phyloP scores from a whole-genome alignment of 1,139 yeast genomes.

The Sporopachydermia cereana region DNA sequence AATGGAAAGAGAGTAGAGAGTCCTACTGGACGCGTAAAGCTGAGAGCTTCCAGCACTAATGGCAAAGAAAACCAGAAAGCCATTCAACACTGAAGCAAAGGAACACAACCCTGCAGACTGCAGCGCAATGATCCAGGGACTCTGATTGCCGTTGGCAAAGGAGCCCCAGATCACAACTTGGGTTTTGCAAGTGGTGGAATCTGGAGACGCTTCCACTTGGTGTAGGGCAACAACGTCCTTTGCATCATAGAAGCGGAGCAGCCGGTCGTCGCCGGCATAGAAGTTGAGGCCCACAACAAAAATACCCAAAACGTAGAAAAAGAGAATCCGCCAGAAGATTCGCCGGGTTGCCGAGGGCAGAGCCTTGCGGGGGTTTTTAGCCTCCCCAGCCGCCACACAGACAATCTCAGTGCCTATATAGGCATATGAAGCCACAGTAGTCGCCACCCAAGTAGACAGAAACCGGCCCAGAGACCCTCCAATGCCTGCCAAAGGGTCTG shows the following conservation, averaged over 20 bases:
- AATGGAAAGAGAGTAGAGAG: slow-evolving; percentile 61
- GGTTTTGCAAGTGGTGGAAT: slow-evolving; percentile 15
- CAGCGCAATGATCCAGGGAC: slow-evolving; percentile 74
- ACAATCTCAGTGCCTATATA: slow-evolving; percentile 78
- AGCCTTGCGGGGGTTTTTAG: slow-evolving; percentile 67
- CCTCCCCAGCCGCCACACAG: slow-evolving; percentile 79
- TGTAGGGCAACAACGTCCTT: background rate
- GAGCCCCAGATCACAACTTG: slow-evolving; percentile 34
- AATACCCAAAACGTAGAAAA: slow-evolving; percentile 60
- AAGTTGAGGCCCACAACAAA: slow-evolving; percentile 61
- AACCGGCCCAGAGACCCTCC: slow-evolving; percentile 57
- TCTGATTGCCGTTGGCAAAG: slow-evolving; percentile 47
- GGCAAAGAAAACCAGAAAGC: slow-evolving; percentile 61
- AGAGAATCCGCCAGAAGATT: slow-evolving; percentile 59
- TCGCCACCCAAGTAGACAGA: slow-evolving; percentile 51
- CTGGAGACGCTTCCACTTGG: background rate
- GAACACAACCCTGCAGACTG: slow-evolving; percentile 57
- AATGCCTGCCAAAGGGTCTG: slow-evolving; percentile 41
- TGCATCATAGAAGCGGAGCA: slow-evolving; percentile 16
- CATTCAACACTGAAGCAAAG: slow-evolving; percentile 52
- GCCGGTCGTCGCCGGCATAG: slow-evolving; percentile 64
- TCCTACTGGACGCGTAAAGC: slow-evolving; percentile 67
- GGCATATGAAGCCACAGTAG: slow-evolving; percentile 56
- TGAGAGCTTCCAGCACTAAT: slow-evolving; percentile 70
- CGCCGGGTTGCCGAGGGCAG: slow-evolving; percentile 68